These are phyloP conservation scores for Lecanicillium sp. DNA, from an alignment of 2,329 filamentous ascomycete genomes.

Conservation along the genomic window DNA sequence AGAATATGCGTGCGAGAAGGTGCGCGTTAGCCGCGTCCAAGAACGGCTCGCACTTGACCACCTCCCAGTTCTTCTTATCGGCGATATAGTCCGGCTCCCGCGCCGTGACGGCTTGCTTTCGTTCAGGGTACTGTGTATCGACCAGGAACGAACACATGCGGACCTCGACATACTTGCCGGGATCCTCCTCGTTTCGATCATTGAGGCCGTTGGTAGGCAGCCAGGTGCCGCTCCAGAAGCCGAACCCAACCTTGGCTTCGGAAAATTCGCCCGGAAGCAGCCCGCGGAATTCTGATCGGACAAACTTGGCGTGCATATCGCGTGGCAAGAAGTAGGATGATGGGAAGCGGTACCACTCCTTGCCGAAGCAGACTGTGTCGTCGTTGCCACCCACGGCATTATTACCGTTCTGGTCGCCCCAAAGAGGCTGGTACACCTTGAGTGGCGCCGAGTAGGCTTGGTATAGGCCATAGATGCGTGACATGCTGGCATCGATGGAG, in stretches of 20 bases:
- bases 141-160: slow-evolving; percentile 74
- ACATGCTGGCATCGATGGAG: slow-evolving; percentile 57
- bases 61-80: slow-evolving; percentile 70
- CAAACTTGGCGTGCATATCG: slow-evolving; percentile 78
- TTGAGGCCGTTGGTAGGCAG: slow-evolving; percentile 80
- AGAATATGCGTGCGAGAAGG: slow-evolving; percentile 67
- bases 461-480: slow-evolving; percentile 69
- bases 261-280: slow-evolving; percentile 86
- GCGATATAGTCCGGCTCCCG: slow-evolving; percentile 75
- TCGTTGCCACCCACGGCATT: slow-evolving; percentile 47
- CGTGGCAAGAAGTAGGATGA: slow-evolving; percentile 84
- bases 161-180: slow-evolving; percentile 76
- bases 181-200: slow-evolving; percentile 80
- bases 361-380: slow-evolving; percentile 78
- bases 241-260: slow-evolving; percentile 61
- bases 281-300: slow-evolving; percentile 84
- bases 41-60: slow-evolving; percentile 68
- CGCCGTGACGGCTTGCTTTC: slow-evolving; percentile 42
- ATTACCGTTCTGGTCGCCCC: slow-evolving; percentile 40
- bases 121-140: slow-evolving; percentile 70
- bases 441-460: slow-evolving; percentile 79
- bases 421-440: slow-evolving; percentile 60
- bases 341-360: slow-evolving; percentile 98
- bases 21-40: slow-evolving; percentile 72
- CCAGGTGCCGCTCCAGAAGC: slow-evolving; percentile 78